Base-by-base conservation (phyloP, 345 rosid species). In the Salix purpurea region DNA sequence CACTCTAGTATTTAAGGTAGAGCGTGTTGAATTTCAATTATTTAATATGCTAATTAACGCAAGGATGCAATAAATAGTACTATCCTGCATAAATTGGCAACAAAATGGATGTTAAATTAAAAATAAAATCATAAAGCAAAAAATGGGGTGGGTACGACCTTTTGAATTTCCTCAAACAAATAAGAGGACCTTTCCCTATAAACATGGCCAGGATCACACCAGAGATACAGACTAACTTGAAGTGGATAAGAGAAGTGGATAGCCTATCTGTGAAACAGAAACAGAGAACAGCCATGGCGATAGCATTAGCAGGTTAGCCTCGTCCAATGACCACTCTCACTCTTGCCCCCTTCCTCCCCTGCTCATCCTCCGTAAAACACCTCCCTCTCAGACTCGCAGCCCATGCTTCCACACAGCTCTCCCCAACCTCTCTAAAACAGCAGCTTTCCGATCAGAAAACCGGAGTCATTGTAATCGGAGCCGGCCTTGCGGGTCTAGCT, bases 401-500 rank as follows among this genome's bases (percentile, higher is more conserved):
- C 61, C 42, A 62, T 48, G 69, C 83, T 2, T 58, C 79, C 46
- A 4, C 81, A 2, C 75, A 72, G 28, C 79, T 74, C 24, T 60
- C 78, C 44, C 69, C 83, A 34, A 70, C 48, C 5, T 50, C 70
- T 15, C 61, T 79, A 0, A 77, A 46, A 5, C 34, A 70, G 32
- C n/a, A 26, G 54, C 2, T 48, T 6, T 42, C 76, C 66, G 9
- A 44, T 76, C 37, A 10, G 16, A 81, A 82, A 14, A 78, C 89
- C 0, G 88, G 88, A 0, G 97, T 85, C 85, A 79, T 95, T 42
- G 79, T 95, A 70, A 70, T 92, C 56, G 97, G 99, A 30, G 97
- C 87, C 5, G 99, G 99, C 66, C 94, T 94, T 28, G 89, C 97
- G 0, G 97, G 99, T 60, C 89, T 95, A 10, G 97, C 99, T 36